phyloP scores from a whole-genome alignment of 1,284 basidiomycete species.

The Sporisorium iseilematis-ciliati region DNA sequence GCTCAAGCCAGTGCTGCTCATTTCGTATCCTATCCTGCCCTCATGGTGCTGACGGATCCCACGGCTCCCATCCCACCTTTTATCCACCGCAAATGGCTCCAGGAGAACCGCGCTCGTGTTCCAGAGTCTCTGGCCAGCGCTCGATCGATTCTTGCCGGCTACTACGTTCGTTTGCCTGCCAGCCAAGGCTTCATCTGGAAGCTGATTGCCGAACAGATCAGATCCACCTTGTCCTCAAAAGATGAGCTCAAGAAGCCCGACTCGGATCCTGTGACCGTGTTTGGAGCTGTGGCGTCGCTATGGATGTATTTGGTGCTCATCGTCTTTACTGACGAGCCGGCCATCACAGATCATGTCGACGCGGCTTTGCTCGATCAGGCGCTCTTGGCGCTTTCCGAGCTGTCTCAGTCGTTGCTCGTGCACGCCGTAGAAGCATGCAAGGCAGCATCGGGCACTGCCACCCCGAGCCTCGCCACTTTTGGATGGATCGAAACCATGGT shows the following conservation, averaged over 20 bases:
- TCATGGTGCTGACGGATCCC: conserved; percentile 63
- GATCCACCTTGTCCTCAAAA: conserved; percentile 15
- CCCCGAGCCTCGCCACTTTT: conserved; percentile 25
- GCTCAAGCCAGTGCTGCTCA: conserved; percentile 61
- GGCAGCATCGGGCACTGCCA: conserved; percentile 9
- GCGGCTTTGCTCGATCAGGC: conserved; percentile 45
- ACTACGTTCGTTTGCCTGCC: conserved; percentile 58
- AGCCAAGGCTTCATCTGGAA: conserved; percentile 57
- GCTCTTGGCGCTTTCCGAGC: conserved; percentile 44
- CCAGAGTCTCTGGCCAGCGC: conserved; percentile 57
- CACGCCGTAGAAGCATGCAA: conserved; percentile 21
- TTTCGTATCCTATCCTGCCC: conserved; percentile 60
- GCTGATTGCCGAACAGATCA: conserved; percentile 51
- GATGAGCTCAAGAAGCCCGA: conserved; percentile 18
- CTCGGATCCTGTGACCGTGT: conserved; percentile 37
- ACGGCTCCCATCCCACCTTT: conserved; percentile 62
- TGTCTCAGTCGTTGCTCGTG: conserved; percentile 38
- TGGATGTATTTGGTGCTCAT: conserved; percentile 64
- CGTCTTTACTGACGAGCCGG: conserved; percentile 55
- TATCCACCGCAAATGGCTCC: conserved; percentile 64
- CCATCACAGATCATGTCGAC: conserved; percentile 48
- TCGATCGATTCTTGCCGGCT: conserved; percentile 58
- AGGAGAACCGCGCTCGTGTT: conserved; percentile 43
- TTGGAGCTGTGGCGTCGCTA: conserved; percentile 52
- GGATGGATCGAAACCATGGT: conserved; percentile 59